Evolutionary conservation across 2,329 filamentous ascomycete genomes (phyloP).

Genomic region (Colletotrichum limetticola): DNA sequence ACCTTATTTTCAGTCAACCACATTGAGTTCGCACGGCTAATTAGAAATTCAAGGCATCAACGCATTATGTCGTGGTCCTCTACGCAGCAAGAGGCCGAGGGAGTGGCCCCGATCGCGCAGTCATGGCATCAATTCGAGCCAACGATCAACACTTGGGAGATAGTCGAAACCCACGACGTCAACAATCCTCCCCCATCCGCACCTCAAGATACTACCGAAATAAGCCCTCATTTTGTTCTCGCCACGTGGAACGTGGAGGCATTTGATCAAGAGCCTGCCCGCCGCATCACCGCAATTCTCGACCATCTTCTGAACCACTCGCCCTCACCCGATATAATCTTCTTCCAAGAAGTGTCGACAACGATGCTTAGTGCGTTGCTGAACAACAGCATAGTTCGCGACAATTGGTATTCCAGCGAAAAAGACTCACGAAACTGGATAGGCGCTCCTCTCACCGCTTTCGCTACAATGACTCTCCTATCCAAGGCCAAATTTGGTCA

Average conservation of each 20-base stretch:
- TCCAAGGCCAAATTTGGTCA: conserved; percentile 41
- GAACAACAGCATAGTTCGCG: conserved; percentile 39
- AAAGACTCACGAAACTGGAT: conserved; percentile 38
- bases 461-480: conserved; percentile 42
- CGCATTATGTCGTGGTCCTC: background rate
- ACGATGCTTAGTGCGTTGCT: conserved; percentile 40
- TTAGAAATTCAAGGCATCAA: no score
- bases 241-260: conserved; percentile 26
- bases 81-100: background rate
- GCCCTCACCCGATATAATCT: conserved; percentile 43
- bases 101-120: background rate
- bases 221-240: background rate
- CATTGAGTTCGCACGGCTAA: background rate
- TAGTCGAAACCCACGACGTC: background rate
- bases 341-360: conserved; percentile 47
- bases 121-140: conserved; percentile 17
- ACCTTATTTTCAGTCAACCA: background rate
- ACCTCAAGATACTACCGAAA: background rate
- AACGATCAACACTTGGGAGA: background rate
- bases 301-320: conserved; percentile 35
- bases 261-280: background rate
- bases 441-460: conserved; percentile 33
- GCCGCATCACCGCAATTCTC: conserved; percentile 42
- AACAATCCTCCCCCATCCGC: no score
- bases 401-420: conserved; percentile 46